Evolutionary conservation across 164 flowering plant species (phyloP), one percentile per base, ranked within the genome.

Genomic region (Cinnamomum micranthum): DNA sequence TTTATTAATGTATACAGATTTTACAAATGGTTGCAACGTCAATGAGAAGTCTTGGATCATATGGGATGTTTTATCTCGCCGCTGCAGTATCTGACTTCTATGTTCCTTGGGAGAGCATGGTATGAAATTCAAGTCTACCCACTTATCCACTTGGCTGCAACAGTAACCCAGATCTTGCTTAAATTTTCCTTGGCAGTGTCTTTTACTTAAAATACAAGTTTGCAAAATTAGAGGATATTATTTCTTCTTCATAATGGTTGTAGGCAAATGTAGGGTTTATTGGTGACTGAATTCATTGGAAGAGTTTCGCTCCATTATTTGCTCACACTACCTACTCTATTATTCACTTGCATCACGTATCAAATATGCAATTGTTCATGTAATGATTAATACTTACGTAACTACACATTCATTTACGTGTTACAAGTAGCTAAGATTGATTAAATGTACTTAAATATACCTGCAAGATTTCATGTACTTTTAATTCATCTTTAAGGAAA

Each of bases 11-110:
- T 74, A 59, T 60, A 75, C 95, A 93, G 98, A 85, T 86, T 80
- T 82, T 95, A 75, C 85, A 79, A 76, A 79, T 90, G 82, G 83
- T 88, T 81, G 92, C 91, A 69, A 19, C 73, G 62, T 81, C 91
- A 76, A 73, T 88, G 86, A 84, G 76, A 68, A 72, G 69, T 77
- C 82, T 92, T 52, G 93, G 94, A 31, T 73, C 87, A 70, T 76
- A 35, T 72, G 92, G 89, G 50, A 79, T 91, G 88, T 91, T 93
- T 77, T 95, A 90, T 87, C 93, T 95, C 78, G 99, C 98, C 15
- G 99, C 99, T 77, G 97, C 99, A 63, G 99, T 95, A 15, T 93
- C 99, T 50, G 99, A 93, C 74, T 95, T 93, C 75, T 95, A 95
- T 86, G 95, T 92, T 73, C 99, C 99, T 73, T 93, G 99, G 99